phyloP scores from a whole-genome alignment of 2,329 filamentous ascomycete species.

The Triangularia setosa region DNA sequence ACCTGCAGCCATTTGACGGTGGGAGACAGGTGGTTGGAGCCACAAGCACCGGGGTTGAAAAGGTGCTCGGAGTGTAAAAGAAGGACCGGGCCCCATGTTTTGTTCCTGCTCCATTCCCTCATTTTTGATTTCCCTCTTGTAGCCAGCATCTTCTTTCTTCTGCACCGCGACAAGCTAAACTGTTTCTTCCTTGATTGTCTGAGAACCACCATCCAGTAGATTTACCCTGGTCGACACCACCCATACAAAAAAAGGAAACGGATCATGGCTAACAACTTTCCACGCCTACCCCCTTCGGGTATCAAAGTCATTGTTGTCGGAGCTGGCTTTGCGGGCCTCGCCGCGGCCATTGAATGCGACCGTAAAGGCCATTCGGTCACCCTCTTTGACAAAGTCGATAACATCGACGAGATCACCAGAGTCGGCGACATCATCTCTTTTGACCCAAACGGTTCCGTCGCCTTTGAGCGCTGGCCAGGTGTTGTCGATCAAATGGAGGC shows the following conservation, averaged over 20 bases:
- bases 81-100: constrained; percentile 9
- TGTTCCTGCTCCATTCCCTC: background rate
- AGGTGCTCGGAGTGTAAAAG: constrained; percentile 12
- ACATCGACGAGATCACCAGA: constrained; percentile 40
- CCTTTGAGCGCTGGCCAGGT: constrained; percentile 53
- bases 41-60: background rate
- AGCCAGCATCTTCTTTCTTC: background rate
- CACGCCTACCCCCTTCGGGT: constrained; percentile 33
- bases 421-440: constrained; percentile 55
- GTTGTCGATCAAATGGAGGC: constrained; percentile 47
- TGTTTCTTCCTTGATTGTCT: background rate
- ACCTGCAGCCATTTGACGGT: background rate
- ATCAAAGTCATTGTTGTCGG: constrained; percentile 48
- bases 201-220: background rate
- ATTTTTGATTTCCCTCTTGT: background rate
- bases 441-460: constrained; percentile 51
- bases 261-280: constrained; percentile 22
- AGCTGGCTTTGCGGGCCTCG: constrained; percentile 55
- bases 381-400: constrained; percentile 41
- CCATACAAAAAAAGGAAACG: too few relatives aligned
- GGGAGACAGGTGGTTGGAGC: background rate
- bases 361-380: constrained; percentile 50
- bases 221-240: too few relatives aligned
- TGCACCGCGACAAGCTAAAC: background rate
- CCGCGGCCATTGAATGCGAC: constrained; percentile 56